phyloP scores from a whole-genome alignment of 345 rosid species.

The Bruguiera sexangula region DNA sequence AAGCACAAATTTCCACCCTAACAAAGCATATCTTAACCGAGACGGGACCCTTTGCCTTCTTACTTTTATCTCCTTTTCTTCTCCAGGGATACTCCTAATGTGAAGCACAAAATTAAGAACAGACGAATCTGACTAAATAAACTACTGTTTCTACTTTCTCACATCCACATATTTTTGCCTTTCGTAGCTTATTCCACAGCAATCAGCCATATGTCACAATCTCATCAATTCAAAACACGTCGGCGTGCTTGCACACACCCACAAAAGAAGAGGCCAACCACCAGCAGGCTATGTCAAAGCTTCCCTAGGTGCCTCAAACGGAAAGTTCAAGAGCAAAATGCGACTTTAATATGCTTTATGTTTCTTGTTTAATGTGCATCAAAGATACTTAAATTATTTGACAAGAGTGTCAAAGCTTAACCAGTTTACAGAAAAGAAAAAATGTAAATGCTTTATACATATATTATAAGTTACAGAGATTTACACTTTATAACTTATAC shows the following conservation, averaged over 20 bases:
- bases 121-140: background rate
- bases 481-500: conserved; percentile 49
- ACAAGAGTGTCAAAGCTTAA: background rate
- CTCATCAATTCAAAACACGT: no score
- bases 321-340: background rate
- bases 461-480: conserved; percentile 44
- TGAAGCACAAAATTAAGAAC: background rate
- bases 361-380: no score
- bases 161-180: no score
- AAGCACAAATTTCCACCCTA: conserved; percentile 24
- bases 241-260: no score
- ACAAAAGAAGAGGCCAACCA: no score
- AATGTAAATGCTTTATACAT: conserved; percentile 25
- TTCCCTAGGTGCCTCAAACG: background rate
- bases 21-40: conserved; percentile 19
- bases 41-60: conserved; percentile 24
- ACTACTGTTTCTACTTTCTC: no score
- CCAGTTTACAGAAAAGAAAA: conserved; percentile 19
- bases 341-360: no score
- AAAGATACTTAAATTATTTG: background rate
- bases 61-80: conserved; percentile 10
- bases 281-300: background rate
- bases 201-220: no score
- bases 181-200: no score
- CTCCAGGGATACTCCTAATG: background rate